Evolutionary conservation across 2,329 filamentous ascomycete genomes (phyloP).

Genomic region (Monosporascus sp.): DNA sequence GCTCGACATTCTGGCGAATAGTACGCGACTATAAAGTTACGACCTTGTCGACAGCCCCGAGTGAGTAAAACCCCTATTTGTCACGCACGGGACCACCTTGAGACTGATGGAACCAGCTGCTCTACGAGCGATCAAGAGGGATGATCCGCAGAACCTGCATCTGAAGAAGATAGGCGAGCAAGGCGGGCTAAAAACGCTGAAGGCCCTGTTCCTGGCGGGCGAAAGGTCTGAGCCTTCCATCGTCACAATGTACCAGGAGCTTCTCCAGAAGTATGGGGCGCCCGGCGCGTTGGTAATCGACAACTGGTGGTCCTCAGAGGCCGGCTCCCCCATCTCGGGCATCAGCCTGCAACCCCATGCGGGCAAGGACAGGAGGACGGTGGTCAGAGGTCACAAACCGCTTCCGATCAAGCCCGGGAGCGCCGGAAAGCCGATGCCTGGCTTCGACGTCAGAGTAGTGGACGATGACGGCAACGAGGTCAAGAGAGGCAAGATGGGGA

Average conservation of each 20-base stretch:
- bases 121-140: constrained; percentile 77
- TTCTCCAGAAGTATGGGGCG: constrained; percentile 63
- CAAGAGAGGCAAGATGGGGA: constrained; percentile 72
- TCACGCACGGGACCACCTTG: not conserved
- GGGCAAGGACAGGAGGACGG: constrained; percentile 46
- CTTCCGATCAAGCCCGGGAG: constrained; percentile 73
- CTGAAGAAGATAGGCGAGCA: constrained; percentile 59
- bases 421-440: constrained; percentile 86
- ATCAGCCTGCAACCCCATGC: constrained; percentile 51
- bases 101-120: constrained; percentile 41
- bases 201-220: constrained; percentile 77
- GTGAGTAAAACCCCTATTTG: constrained; percentile 15
- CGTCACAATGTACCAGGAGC: constrained; percentile 70
- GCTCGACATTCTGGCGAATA: constrained; percentile 83
- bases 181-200: constrained; percentile 66
- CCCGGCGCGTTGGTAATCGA: constrained; percentile 53
- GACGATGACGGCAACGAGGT: constrained; percentile 74
- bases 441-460: constrained; percentile 81
- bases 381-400: constrained; percentile 30
- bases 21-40: constrained; percentile 82
- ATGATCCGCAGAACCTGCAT: constrained; percentile 69
- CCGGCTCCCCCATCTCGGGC: constrained; percentile 53
- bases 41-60: constrained; percentile 80
- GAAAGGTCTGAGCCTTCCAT: constrained; percentile 87
- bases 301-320: constrained; percentile 59